These are phyloP conservation scores for Colletotrichum chrysophilum DNA, from an alignment of 2,329 filamentous ascomycete species.

Conservation along the genomic window DNA sequence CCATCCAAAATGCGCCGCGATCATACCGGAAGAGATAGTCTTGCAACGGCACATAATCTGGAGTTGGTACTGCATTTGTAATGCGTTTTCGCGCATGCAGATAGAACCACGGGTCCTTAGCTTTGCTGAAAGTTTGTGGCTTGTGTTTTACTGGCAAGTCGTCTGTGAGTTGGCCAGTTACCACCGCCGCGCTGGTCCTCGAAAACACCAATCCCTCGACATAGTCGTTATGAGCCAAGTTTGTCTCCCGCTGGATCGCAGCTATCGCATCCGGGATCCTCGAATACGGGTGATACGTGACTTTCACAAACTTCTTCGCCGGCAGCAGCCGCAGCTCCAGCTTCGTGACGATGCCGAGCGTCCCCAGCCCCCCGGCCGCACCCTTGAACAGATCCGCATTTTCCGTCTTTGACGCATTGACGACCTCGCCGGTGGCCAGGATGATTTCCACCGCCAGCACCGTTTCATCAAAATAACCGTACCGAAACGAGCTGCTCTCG, in stretches of 20 bases:
- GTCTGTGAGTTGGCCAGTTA: constrained; percentile 63
- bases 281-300: constrained; percentile 58
- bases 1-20: constrained; percentile 73
- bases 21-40: constrained; percentile 78
- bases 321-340: constrained; percentile 64
- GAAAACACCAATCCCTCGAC: constrained; percentile 74
- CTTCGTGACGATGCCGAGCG: constrained; percentile 69
- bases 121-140: constrained; percentile 57
- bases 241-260: constrained; percentile 50
- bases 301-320: constrained; percentile 59
- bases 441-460: constrained; percentile 70
- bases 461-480: constrained; percentile 70
- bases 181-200: constrained; percentile 59
- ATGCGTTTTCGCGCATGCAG: constrained; percentile 55
- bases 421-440: constrained; percentile 63
- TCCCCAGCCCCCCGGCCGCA: constrained; percentile 70
- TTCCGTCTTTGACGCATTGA: constrained; percentile 57
- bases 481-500: constrained; percentile 71
- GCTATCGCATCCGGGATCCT: constrained; percentile 41
- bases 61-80: constrained; percentile 29
- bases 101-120: constrained; percentile 76
- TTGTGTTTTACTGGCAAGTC: constrained; percentile 37
- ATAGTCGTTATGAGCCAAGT: constrained; percentile 58
- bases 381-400: constrained; percentile 67
- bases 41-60: constrained; percentile 63